Evolutionary conservation across 2,329 filamentous ascomycete genomes (phyloP).

Genomic region (Daldinia sp.): DNA sequence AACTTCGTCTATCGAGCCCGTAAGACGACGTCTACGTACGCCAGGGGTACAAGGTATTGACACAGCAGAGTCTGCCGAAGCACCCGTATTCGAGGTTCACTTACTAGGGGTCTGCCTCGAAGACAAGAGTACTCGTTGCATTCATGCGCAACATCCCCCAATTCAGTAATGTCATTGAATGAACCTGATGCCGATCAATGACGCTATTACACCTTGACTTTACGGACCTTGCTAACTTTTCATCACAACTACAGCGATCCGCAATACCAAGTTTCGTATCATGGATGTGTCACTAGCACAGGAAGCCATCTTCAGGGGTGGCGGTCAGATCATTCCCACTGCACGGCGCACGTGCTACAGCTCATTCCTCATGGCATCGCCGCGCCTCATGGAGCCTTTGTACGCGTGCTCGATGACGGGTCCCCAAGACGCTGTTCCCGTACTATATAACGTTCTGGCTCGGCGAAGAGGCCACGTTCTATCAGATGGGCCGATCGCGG

Average conservation of each 20-base stretch:
- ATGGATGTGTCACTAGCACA: conserved; percentile 87
- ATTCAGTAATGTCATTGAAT: conserved; percentile 8
- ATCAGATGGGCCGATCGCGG: conserved; percentile 91
- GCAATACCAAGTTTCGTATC: conserved; percentile 96
- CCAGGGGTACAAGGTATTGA: conserved; percentile 25
- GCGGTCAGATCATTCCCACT: conserved; percentile 97
- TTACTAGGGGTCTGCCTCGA: conserved; percentile 16
- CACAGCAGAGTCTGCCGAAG: conserved; percentile 15
- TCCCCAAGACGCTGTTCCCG: conserved; percentile 85
- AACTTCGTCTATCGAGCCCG: conserved; percentile 33
- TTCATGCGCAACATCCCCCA: conserved; percentile 7
- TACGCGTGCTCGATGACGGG: conserved; percentile 94
- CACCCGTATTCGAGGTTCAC: conserved; percentile 13
- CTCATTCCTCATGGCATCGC: conserved; percentile 96
- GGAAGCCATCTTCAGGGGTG: conserved; percentile 93
- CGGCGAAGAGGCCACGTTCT: conserved; percentile 90
- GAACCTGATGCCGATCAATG: conserved; percentile 16
- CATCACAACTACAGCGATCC: conserved; percentile 70
- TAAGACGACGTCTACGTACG: conserved; percentile 20
- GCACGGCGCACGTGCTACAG: conserved; percentile 92
- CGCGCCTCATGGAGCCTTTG: conserved; percentile 94
- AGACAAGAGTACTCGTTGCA: conserved; percentile 4
- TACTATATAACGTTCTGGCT: conserved; percentile 90
- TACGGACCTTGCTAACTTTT: conserved; percentile 33
- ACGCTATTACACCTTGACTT: conserved; percentile 15